Percentiles rank a stretch among this genome's conserved stretches.
Evolutionary conservation across 208 protist genomes (phyloP).

Genomic region (Acanthamoeba healyi): DNA sequence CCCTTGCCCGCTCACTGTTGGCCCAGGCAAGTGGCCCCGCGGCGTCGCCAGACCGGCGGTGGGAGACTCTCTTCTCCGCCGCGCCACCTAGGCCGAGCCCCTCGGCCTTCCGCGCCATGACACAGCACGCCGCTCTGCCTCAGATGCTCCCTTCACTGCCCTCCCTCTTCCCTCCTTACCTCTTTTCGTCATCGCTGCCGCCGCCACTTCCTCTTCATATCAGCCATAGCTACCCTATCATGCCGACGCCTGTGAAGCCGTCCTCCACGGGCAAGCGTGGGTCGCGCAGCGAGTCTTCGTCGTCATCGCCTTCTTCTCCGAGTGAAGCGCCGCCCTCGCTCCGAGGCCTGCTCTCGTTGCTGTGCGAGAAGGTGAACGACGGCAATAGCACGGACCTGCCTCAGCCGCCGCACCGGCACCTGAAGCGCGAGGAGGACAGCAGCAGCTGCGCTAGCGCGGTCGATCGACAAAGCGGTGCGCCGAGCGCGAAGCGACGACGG

Average conservation of each 20-base stretch:
- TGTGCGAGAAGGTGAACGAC: not conserved
- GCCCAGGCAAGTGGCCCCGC: not conserved
- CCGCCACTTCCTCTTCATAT: no score
- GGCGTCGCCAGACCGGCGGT: no score
- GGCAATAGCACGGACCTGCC: not conserved
- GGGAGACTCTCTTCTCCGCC: no score
- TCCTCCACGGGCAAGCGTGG: no score
- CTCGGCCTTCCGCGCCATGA: not conserved
- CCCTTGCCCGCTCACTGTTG: not conserved
- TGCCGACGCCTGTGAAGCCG: no score
- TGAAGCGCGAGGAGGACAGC: not conserved
- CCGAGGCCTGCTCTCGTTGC: not conserved
- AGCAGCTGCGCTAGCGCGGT: no score
- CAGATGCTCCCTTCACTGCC: not conserved
- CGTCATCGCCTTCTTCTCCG: not conserved
- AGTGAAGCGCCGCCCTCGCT: not conserved
- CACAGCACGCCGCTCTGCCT: not conserved
- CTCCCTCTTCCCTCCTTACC: not conserved
- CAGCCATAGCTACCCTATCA: no score
- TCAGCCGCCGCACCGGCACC: not conserved
- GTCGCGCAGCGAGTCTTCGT: no score
- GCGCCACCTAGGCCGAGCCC: no score
- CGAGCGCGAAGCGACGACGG: not conserved
- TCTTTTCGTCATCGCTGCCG: not conserved
- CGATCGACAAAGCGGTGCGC: no score